phyloP scores from a whole-genome alignment of 2,329 filamentous ascomycete species.

The Aureobasidium sp. region DNA sequence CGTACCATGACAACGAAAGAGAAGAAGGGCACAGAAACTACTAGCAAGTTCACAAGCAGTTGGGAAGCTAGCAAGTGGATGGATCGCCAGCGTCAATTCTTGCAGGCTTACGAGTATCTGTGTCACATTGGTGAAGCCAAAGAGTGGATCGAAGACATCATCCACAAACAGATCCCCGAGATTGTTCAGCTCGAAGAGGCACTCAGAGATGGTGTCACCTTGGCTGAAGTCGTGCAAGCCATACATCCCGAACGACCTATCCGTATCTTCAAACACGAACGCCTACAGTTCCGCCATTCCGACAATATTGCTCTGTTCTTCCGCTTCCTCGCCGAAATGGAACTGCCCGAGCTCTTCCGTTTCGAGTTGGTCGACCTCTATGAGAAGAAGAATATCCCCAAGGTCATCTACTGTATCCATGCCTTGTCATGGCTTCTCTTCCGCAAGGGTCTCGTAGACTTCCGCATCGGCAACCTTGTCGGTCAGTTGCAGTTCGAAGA shows the following conservation, averaged over 20 bases:
- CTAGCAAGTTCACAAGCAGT: constrained; percentile 28
- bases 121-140: constrained; percentile 99
- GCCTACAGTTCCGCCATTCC: constrained; percentile 88
- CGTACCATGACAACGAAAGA: constrained; percentile 50
- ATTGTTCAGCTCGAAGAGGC: constrained; percentile 93
- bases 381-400: constrained; percentile 99
- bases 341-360: constrained; percentile 88
- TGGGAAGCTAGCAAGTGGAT: constrained; percentile 93
- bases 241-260: constrained; percentile 69
- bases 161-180: constrained; percentile 75
- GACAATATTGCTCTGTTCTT: constrained; percentile 98
- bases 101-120: constrained; percentile 96
- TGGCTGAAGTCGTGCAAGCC: constrained; percentile 88
- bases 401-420: constrained; percentile 98
- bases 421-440: constrained; percentile 96
- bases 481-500: constrained; percentile 96
- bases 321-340: constrained; percentile 81
- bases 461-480: constrained; percentile 92
- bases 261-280: constrained; percentile 78
- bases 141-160: constrained; percentile 95
- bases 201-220: constrained; percentile 81
- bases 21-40: constrained; percentile 39
- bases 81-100: constrained; percentile 94
- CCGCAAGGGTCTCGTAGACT: constrained; percentile 88
- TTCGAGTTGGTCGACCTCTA: constrained; percentile 97